These are phyloP conservation scores for Lavandula angustifolia DNA, from an alignment of 257 asterid species.

Conservation along the genomic window DNA sequence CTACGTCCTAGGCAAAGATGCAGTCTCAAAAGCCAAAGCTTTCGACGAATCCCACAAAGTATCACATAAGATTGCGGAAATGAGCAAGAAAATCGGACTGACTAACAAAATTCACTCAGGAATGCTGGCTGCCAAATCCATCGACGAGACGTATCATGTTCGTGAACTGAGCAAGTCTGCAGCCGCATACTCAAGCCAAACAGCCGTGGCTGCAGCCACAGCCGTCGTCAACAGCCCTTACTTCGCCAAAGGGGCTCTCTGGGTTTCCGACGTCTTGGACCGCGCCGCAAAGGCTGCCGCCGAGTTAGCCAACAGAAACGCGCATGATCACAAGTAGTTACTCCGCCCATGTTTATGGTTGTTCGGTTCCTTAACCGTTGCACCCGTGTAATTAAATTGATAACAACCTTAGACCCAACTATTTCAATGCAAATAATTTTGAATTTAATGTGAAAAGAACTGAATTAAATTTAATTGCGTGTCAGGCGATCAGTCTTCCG, in stretches of 20 bases:
- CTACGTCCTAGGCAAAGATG: slow-evolving; percentile 54
- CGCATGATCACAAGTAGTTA: not conserved
- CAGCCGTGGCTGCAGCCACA: slow-evolving; percentile 50
- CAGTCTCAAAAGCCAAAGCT: slow-evolving; percentile 61
- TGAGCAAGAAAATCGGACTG: slow-evolving; percentile 54
- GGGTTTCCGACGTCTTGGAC: slow-evolving; percentile 52
- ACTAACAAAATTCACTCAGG: slow-evolving; percentile 51
- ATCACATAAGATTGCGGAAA: slow-evolving; percentile 56
- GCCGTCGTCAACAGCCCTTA: slow-evolving; percentile 56
- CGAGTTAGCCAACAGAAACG: slow-evolving; percentile 40
- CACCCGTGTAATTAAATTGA: not conserved
- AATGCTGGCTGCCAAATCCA: slow-evolving; percentile 41
- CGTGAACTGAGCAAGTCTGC: slow-evolving; percentile 43
- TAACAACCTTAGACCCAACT: slow-evolving; percentile 10
- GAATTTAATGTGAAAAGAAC: slow-evolving; percentile 12
- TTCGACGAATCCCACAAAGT: slow-evolving; percentile 53
- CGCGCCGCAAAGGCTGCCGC: slow-evolving; percentile 60
- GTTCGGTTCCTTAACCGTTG: slow-evolving; percentile 9
- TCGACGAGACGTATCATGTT: slow-evolving; percentile 53
- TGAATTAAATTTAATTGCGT: not conserved
- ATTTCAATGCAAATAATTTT: slow-evolving; percentile 9
- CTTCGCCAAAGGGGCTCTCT: slow-evolving; percentile 62
- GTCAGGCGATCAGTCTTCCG: not conserved
- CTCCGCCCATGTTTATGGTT: not conserved
- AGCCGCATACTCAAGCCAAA: slow-evolving; percentile 47